Base-by-base conservation (phyloP, 768 basidiomycete genomes). In the Boletus vinaceobasis region DNA sequence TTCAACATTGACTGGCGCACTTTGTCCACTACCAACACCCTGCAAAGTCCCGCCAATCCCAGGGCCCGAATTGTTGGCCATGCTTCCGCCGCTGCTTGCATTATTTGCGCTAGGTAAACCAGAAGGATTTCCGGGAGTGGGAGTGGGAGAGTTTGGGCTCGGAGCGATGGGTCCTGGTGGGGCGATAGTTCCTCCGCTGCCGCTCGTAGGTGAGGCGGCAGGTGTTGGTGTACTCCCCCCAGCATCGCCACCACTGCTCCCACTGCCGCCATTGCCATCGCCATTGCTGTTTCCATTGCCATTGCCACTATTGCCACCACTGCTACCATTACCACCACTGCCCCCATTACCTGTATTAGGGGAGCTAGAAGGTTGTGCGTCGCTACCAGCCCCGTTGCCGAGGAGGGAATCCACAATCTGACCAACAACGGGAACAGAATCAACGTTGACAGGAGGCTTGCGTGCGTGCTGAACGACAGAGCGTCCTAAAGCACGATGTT, bases 401-500 rank as follows among this genome's bases (percentile, higher is more conserved):
- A 78, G 37, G 32, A 80, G 27, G 23, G 75, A 65, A 21, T 56
- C 67, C 35, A 76, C 49, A 17, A 82, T 31, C 3, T 73, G 68
- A n/a, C 65, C 64, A 31, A 77, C 60, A 29, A 80, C 45, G 3
- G 80, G 77, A 36, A 79, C 62, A 8, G 75, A 71, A 52, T 35
- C 8, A 23, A 52, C 7, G 27, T 48, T 7, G 26, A 76, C 56
- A 32, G 69, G 58, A 35, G 77, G 76, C 17, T 70, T 68, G 56
- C 78, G 77, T 44, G 67, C 69, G 33, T 74, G 65, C 26, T 48
- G 57, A 43, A 17, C 39, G 21, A 60, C 29, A 38, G 48, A 57
- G 37, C 55, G 60, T 15, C 37, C 43, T 19, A 63, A 21, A 32
- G 39, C 48, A 33, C 48, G 65, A 43, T 57, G 63, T 39, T 51